These are phyloP conservation scores for Yamadazyma paraphyllophila DNA, from an alignment of 805 yeast genomes.

Conservation along the genomic window DNA sequence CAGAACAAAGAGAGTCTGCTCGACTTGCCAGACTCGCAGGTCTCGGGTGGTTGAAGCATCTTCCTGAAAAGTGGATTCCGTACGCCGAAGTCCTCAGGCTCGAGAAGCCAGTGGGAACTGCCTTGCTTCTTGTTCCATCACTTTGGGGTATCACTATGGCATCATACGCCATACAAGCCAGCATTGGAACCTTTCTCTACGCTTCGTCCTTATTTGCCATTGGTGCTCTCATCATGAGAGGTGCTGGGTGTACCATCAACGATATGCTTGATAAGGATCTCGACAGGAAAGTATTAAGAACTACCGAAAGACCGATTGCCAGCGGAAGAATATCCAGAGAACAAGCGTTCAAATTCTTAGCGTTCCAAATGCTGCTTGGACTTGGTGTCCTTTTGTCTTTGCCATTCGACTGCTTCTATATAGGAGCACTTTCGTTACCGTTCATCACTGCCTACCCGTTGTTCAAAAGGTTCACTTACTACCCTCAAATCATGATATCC, in stretches of 20 bases:
- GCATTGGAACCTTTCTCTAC: constrained; percentile 57
- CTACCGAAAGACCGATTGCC: constrained; percentile 90
- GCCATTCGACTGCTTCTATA: constrained; percentile 76
- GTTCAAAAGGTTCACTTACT: constrained; percentile 91
- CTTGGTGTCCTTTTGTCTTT: constrained; percentile 65
- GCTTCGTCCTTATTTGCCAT: constrained; percentile 71
- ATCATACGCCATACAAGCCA: constrained; percentile 68
- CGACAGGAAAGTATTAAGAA: constrained; percentile 83
- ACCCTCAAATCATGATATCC: constrained; percentile 84
- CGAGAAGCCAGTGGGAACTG: constrained; percentile 96
- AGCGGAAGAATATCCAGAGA: constrained; percentile 72
- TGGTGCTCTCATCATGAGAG: constrained; percentile 91
- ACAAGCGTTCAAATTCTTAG: constrained; percentile 70
- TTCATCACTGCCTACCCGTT: constrained; percentile 86
- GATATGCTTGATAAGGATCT: constrained; percentile 82
- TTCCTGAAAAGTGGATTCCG: constrained; percentile 79
- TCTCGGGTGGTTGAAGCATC: constrained; percentile 47
- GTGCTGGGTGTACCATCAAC: constrained; percentile 96
- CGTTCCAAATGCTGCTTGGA: constrained; percentile 73
- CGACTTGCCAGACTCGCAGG: constrained; percentile 47
- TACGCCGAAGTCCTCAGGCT: constrained; percentile 89
- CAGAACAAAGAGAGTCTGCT: constrained; percentile 50
- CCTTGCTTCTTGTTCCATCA: constrained; percentile 78
- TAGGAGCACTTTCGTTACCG: constrained; percentile 79
- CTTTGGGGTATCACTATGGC: constrained; percentile 94